phyloP scores from a whole-genome alignment of 768 basidiomycete genomes.

The Lentinula edodes region DNA sequence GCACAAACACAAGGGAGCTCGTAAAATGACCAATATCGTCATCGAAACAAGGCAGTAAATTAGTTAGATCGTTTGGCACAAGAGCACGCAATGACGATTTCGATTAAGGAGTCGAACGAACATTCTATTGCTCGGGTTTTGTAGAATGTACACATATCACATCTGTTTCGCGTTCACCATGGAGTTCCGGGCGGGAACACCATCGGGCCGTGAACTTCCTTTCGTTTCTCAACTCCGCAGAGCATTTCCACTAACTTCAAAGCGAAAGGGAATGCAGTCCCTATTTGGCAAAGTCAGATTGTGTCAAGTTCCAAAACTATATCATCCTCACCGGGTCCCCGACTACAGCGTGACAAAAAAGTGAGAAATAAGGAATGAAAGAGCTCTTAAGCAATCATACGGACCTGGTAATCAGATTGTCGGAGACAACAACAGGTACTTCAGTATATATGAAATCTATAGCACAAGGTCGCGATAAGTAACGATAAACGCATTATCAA shows the following conservation, averaged over 20 bases:
- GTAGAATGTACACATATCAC: neutral
- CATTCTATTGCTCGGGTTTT: neutral
- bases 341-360: constrained; percentile 31
- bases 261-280: constrained; percentile 75
- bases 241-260: constrained; percentile 70
- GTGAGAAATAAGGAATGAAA: neutral
- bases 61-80: too few species aligned
- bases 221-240: constrained; percentile 56
- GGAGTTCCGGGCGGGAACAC: constrained; percentile 56
- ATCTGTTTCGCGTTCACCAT: constrained; percentile 20
- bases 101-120: too few species aligned
- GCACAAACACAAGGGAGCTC: too few species aligned
- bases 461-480: neutral
- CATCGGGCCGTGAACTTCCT: constrained; percentile 63
- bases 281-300: constrained; percentile 23
- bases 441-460: constrained; percentile 68
- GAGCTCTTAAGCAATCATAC: constrained; percentile 3
- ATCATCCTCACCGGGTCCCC: constrained; percentile 55
- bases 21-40: too few species aligned
- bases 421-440: constrained; percentile 67
- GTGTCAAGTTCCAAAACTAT: neutral
- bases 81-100: too few species aligned
- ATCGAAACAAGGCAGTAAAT: too few species aligned
- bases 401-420: constrained; percentile 73
- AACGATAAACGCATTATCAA: neutral